These are phyloP conservation scores for Conringia planisiliqua DNA, from an alignment of 345 rosid species.

Conservation along the genomic window DNA sequence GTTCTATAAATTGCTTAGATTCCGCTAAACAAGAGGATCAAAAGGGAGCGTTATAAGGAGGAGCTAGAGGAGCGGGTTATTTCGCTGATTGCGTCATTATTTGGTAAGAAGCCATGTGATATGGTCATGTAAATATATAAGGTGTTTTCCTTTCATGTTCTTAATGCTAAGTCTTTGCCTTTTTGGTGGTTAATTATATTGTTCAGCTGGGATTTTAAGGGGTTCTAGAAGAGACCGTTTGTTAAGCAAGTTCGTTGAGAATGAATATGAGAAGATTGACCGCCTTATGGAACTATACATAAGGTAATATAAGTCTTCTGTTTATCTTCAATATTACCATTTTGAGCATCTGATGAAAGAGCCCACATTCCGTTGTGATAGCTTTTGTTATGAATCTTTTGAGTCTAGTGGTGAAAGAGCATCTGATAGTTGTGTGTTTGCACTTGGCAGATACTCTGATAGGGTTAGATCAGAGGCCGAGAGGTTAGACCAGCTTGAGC, in stretches of 20 bases:
- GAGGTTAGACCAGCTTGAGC: slow-evolving; percentile 63
- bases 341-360: not conserved
- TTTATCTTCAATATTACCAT: not conserved
- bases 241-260: slow-evolving; percentile 90
- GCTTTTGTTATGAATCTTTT: not conserved
- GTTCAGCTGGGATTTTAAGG: slow-evolving; percentile 80
- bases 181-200: slow-evolving; percentile 4
- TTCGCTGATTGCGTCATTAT: slow-evolving; percentile 78
- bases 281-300: slow-evolving; percentile 88
- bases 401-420: not conserved
- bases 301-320: slow-evolving; percentile 43
- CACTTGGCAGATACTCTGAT: slow-evolving; percentile 62
- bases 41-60: slow-evolving; percentile 80
- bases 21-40: slow-evolving; percentile 82
- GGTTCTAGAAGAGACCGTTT: slow-evolving; percentile 91
- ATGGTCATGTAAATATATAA: not conserved
- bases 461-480: slow-evolving; percentile 77
- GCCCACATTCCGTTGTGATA: not conserved
- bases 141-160: not conserved
- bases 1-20: slow-evolving; percentile 46
- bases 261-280: slow-evolving; percentile 94
- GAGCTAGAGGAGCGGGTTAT: slow-evolving; percentile 86
- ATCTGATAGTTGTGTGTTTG: not conserved
- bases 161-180: slow-evolving; percentile 9
- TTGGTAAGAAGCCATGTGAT: slow-evolving; percentile 73